A percentile compares a stretch with the other conserved stretches of the same genome.
phyloP scores from a whole-genome alignment of 352 stramenopile genomes.

The Phytophthora niederhauseri region DNA sequence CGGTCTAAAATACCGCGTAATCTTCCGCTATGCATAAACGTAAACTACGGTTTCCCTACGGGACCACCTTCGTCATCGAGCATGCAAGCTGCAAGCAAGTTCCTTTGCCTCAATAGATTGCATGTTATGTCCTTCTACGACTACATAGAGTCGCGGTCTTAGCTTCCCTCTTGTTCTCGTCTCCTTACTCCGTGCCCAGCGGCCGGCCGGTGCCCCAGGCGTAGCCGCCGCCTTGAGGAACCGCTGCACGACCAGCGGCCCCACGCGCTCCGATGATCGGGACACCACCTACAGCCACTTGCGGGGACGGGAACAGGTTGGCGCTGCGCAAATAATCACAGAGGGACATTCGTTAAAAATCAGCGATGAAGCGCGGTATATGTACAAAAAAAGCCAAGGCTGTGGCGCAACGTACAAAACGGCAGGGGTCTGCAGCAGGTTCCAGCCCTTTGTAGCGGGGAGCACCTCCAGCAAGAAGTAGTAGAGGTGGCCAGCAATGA shows the following conservation, averaged over 20 bases:
- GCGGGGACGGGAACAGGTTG: constrained; percentile 74
- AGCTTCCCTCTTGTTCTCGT: not conserved
- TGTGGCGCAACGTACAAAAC: constrained; percentile 68
- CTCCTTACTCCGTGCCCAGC: constrained; percentile 43
- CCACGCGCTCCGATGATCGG: constrained; percentile 72
- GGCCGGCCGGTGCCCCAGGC: constrained; percentile 70
- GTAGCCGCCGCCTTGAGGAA: constrained; percentile 57
- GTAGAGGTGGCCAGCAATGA: constrained; percentile 89
- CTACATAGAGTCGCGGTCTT: not conserved
- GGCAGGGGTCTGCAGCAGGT: constrained; percentile 77
- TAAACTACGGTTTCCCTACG: not conserved
- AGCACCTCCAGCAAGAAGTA: constrained; percentile 92
- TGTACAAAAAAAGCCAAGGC: not conserved
- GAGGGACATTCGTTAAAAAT: constrained; percentile 11
- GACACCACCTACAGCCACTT: constrained; percentile 41
- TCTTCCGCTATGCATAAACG: no score
- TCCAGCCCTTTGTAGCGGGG: constrained; percentile 86
- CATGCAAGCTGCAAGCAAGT: not conserved
- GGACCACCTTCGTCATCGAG: not conserved
- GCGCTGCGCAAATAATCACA: constrained; percentile 25
- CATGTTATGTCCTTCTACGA: constrained; percentile 2
- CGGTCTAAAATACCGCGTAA: no score
- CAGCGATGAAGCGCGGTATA: not conserved
- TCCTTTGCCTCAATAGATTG: not conserved
- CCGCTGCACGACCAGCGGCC: constrained; percentile 34